These are phyloP conservation scores for Carallia pectinifolia DNA, from an alignment of 345 rosid species.

Conservation along the genomic window DNA sequence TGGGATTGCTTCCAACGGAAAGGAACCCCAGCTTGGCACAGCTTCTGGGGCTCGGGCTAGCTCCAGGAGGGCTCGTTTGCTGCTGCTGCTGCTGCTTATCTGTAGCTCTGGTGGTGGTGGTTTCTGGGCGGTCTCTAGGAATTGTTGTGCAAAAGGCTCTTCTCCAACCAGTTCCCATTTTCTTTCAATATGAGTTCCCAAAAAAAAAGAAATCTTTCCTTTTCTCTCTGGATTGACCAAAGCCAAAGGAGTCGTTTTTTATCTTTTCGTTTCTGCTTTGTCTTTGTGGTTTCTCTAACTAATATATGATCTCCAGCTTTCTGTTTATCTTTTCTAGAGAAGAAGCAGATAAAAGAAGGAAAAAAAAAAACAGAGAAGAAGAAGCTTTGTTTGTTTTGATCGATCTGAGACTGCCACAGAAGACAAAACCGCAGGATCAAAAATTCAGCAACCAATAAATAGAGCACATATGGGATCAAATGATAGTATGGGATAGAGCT, in stretches of 20 bases:
- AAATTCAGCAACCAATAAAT: slow-evolving; percentile 15
- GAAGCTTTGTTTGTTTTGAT: slow-evolving; percentile 33
- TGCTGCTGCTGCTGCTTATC: slow-evolving; percentile 28
- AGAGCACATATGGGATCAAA: slow-evolving; percentile 34
- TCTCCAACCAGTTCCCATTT: slow-evolving; percentile 96
- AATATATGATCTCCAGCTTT: too few relatives aligned
- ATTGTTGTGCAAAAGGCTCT: slow-evolving; percentile 89
- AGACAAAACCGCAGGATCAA: slow-evolving; percentile 44
- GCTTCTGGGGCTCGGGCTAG: slow-evolving; percentile 51
- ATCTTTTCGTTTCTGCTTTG: too few relatives aligned
- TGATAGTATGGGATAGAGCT: slow-evolving; percentile 5
- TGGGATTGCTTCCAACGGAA: slow-evolving; percentile 58
- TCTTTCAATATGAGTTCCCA: slow-evolving; percentile 3
- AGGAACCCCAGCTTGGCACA: slow-evolving; percentile 57
- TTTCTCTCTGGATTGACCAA: neutral
- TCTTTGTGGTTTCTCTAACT: neutral
- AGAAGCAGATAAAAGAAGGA: slow-evolving; percentile 2
- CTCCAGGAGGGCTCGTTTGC: slow-evolving; percentile 25
- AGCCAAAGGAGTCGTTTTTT: neutral
- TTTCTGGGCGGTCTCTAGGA: slow-evolving; percentile 50
- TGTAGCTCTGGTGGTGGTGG: slow-evolving; percentile 14
- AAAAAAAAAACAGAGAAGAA: neutral
- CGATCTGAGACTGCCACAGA: slow-evolving; percentile 35
- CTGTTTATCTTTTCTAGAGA: neutral
- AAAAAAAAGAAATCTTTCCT: neutral